phyloP scores from a whole-genome alignment of 345 rosid species.

The Eucalyptus dawsonii region DNA sequence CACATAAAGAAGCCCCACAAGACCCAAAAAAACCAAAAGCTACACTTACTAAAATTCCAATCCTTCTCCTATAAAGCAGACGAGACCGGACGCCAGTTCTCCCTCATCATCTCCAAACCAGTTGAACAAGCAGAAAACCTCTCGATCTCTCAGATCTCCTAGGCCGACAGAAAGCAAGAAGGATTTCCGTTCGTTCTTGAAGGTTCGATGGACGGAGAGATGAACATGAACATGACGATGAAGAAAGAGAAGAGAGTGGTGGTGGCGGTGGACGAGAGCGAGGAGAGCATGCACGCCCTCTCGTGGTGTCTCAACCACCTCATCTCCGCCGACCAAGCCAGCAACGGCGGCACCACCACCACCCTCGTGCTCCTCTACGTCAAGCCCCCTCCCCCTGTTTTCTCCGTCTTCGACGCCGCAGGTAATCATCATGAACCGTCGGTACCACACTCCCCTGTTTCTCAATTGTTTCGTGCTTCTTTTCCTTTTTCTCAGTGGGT shows the following conservation, averaged over 20 bases:
- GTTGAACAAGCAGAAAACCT: background rate
- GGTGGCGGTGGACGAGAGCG: slow-evolving; percentile 85
- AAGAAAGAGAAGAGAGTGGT: slow-evolving; percentile 24
- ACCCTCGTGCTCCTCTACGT: slow-evolving; percentile 68
- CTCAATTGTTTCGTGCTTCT: background rate
- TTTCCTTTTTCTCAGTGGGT: background rate
- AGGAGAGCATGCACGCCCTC: slow-evolving; percentile 89
- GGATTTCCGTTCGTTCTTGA: background rate
- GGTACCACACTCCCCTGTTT: background rate
- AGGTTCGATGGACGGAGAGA: slow-evolving; percentile 6
- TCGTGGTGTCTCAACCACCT: slow-evolving; percentile 69
- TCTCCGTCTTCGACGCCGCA: slow-evolving; percentile 55
- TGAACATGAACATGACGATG: background rate
- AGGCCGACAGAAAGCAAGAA: background rate
- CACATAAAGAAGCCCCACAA: background rate
- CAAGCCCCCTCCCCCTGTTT: slow-evolving; percentile 61
- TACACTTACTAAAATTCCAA: background rate
- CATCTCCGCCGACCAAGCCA: slow-evolving; percentile 11
- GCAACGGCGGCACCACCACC: background rate
- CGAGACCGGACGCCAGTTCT: background rate
- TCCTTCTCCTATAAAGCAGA: background rate
- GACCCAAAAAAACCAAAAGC: background rate
- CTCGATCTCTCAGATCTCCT: background rate
- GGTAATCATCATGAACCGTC: slow-evolving; percentile 18
- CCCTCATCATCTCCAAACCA: background rate